Evolutionary conservation across 495 filamentous ascomycete genomes (phyloP).

Genomic region (Alectoria sarmentosa): DNA sequence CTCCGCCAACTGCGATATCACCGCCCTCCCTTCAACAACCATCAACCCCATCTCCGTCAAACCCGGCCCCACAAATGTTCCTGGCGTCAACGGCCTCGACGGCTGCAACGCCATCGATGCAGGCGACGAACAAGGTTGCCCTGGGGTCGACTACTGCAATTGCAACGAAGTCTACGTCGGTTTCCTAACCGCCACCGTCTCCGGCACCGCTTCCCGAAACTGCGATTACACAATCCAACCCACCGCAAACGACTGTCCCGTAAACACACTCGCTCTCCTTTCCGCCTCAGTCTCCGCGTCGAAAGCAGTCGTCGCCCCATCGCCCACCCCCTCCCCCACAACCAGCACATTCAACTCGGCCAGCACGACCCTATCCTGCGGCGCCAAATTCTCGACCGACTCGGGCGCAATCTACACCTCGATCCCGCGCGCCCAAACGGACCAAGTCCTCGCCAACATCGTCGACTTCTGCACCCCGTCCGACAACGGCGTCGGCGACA

Average conservation of each 20-base stretch:
- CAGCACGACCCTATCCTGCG: constrained; percentile 8
- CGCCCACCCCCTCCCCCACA: neutral
- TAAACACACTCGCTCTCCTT: neutral
- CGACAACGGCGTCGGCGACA: neutral
- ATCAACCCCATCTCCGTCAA: neutral
- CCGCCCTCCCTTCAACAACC: neutral
- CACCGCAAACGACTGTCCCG: constrained; percentile 4
- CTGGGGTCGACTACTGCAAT: neutral
- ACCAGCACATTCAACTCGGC: too few relatives aligned
- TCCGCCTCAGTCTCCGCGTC: constrained; percentile 4
- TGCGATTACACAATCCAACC: constrained; percentile 5
- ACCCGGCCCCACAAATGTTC: neutral
- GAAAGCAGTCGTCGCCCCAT: neutral
- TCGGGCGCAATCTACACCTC: constrained; percentile 7
- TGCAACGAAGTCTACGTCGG: neutral
- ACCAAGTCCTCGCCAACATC: neutral
- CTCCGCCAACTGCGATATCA: constrained; percentile 1
- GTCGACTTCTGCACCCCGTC: constrained; percentile 5
- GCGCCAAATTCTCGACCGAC: neutral
- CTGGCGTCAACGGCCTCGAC: neutral
- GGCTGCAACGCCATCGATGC: neutral
- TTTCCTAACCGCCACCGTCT: neutral
- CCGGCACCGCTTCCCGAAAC: neutral
- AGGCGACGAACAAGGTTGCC: constrained; percentile 3
- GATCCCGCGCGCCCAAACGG: constrained; percentile 7